Evolutionary conservation across 495 filamentous ascomycete genomes (phyloP), one percentile per base, ranked within the genome.

Genomic region (Tirmania nivea): DNA sequence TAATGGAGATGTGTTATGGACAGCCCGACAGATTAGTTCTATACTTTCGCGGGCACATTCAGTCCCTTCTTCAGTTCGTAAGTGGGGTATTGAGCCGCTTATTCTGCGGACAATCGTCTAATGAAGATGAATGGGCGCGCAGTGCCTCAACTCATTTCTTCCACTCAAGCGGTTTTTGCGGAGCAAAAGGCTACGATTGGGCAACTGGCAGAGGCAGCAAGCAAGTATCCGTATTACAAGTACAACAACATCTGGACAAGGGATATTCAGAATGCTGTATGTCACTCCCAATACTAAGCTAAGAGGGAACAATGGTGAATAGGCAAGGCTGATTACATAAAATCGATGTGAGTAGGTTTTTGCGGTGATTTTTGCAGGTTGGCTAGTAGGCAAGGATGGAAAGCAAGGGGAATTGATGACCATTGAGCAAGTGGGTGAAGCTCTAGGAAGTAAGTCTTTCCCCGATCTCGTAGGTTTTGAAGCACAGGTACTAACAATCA

Each of bases 141-240:
- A 69, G 70, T 73, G 16, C 59, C 55, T 16, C 60, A 65, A 14
- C 65, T 87, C 39, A 58, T 78, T 20, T 60, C 69, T 35, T 69
- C 76, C 52, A 71, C 78, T 7, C 69, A 78, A 56, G 63, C 67
- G 34, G 69, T 71, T 17, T 78, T 87, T 67, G 63, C 68, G 53
- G 66, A 76, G 21, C 72, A 81, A 60, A 66, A 77, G 35, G 66
- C 71, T 14, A 72, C 69, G 25, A 69, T 87, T 21, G 56, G 61
- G 19, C 74, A 76, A 52, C 76, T 97, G 49, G 74, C 78, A 48
- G 66, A 69, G 47, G 75, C 84, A 50, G 82, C 86, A 8, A 85
- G 86, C 39, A 70, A 81, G 59, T 79, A 88, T 61, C 88, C 90
- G 0, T 97, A 94, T 69, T 96, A 94, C 78, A 94, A 93, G 61